Percentiles rank a stretch among this genome's conserved stretches.
phyloP scores from a whole-genome alignment of 805 yeast species.

The Tetrapisispora taiwanensis region DNA sequence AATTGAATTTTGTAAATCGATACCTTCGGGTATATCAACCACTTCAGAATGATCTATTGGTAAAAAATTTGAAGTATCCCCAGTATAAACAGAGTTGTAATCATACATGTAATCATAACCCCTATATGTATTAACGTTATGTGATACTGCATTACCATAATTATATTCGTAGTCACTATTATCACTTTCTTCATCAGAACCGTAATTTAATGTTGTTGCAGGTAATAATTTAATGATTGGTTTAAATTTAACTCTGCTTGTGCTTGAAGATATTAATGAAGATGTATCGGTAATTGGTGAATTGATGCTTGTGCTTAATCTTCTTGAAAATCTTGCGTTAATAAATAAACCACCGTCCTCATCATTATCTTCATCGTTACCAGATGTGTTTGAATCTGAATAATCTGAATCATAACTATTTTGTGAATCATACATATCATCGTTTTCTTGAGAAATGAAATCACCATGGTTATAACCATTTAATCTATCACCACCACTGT shows the following conservation, averaged over 20 bases:
- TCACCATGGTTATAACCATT: constrained; percentile 6
- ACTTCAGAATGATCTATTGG: constrained; percentile 29
- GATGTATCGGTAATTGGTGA: constrained; percentile 22
- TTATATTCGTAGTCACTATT: constrained; percentile 30
- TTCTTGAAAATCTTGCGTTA: constrained; percentile 25
- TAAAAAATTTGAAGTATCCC: constrained; percentile 32
- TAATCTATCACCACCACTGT: constrained; percentile 5
- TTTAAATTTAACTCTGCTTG: constrained; percentile 12
- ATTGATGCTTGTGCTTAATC: constrained; percentile 18
- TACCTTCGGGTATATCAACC: constrained; percentile 29
- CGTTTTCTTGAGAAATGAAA: constrained; percentile 6
- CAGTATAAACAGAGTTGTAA: constrained; percentile 65
- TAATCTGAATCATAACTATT: constrained; percentile 2
- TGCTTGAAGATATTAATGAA: constrained; percentile 15
- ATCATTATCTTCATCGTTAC: constrained; percentile 26
- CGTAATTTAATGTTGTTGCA: constrained; percentile 74
- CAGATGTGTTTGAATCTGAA: constrained; percentile 8
- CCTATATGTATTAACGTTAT: constrained; percentile 59
- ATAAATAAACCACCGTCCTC: constrained; percentile 28
- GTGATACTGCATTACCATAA: constrained; percentile 49
- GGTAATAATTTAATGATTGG: constrained; percentile 74
- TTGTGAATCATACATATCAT: constrained; percentile 6
- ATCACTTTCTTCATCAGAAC: constrained; percentile 49
- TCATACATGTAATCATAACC: constrained; percentile 74
- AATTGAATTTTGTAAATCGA: constrained; percentile 25